Percentiles rank a stretch among this genome's conserved stretches.
Evolutionary conservation across 163 green algal species (phyloP).

Genomic region (Scenedesmus sp.): DNA sequence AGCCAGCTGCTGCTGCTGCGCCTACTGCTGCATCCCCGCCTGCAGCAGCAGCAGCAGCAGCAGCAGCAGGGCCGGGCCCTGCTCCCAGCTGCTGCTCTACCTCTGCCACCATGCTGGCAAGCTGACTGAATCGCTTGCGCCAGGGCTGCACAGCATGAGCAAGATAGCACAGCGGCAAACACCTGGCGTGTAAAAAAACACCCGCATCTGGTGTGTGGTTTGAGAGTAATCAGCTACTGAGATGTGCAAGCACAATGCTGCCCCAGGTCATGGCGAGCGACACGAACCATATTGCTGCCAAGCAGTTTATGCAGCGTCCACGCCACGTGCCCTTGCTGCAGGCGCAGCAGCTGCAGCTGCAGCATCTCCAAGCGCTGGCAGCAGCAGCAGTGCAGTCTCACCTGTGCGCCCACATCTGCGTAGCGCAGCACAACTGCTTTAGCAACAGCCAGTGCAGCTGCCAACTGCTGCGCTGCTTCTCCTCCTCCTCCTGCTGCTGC

Average conservation of each 20-base stretch:
- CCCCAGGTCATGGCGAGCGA: no score
- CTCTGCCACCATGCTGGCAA: neutral
- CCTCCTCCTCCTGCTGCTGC: neutral
- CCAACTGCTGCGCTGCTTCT: neutral
- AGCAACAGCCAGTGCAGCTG: neutral
- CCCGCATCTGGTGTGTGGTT: no score
- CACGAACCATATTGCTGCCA: no score
- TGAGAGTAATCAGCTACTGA: no score
- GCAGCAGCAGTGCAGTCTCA: neutral
- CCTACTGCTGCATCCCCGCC: neutral
- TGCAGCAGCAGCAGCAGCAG: neutral
- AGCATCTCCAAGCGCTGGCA: neutral
- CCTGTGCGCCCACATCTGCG: neutral
- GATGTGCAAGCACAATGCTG: no score
- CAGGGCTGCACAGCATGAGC: neutral
- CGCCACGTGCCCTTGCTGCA: neutral
- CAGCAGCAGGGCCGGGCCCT: neutral
- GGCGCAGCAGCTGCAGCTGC: neutral
- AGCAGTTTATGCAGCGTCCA: no score
- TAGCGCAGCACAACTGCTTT: constrained; percentile 2
- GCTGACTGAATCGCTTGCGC: constrained; percentile 22
- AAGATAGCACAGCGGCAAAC: neutral
- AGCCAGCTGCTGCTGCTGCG: neutral
- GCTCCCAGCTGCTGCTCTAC: constrained; percentile 6
- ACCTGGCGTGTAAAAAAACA: no score